Evolutionary conservation across 345 rosid species (phyloP).

Genomic region (Hypericum androsaemum): DNA sequence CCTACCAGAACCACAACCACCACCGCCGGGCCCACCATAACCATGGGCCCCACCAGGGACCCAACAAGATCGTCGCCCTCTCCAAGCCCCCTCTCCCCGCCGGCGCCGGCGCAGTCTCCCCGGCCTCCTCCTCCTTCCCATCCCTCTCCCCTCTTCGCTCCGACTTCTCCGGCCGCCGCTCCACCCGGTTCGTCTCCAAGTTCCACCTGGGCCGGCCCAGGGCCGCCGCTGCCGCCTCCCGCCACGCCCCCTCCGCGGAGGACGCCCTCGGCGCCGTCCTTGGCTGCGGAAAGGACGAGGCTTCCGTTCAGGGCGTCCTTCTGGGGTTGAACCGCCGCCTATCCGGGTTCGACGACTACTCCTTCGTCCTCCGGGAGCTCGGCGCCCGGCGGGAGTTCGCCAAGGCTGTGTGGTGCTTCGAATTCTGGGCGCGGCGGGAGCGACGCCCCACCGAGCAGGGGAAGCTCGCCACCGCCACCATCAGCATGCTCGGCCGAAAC

Average conservation of each 20-base stretch:
- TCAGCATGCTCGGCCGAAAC: constrained; percentile 71
- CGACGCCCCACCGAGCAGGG: constrained; percentile 74
- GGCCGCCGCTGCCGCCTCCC: constrained; percentile 26
- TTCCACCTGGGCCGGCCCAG: constrained; percentile 72
- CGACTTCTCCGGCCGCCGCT: constrained; percentile 77
- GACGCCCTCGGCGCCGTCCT: constrained; percentile 52
- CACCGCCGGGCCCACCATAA: constrained; percentile 28
- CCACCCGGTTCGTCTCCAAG: constrained; percentile 83
- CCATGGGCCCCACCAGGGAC: constrained; percentile 23
- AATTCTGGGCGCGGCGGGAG: constrained; percentile 65
- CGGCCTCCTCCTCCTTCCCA: constrained; percentile 31
- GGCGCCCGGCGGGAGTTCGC: constrained; percentile 62
- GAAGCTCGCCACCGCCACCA: constrained; percentile 72
- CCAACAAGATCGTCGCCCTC: constrained; percentile 37
- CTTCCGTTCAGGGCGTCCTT: constrained; percentile 39
- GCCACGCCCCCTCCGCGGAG: constrained; percentile 54
- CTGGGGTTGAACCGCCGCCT: constrained; percentile 20
- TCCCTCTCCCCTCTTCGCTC: constrained; percentile 35
- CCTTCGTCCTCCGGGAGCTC: constrained; percentile 66
- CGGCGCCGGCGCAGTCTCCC: constrained; percentile 12
- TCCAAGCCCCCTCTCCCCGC: constrained; percentile 28
- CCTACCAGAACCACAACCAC: constrained; percentile 46
- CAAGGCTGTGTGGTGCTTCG: constrained; percentile 56
- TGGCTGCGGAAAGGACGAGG: constrained; percentile 29
- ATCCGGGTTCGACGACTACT: constrained; percentile 68